Base-by-base conservation (phyloP, 2,329 filamentous ascomycete species). In the Dothideomycetes sp. region DNA sequence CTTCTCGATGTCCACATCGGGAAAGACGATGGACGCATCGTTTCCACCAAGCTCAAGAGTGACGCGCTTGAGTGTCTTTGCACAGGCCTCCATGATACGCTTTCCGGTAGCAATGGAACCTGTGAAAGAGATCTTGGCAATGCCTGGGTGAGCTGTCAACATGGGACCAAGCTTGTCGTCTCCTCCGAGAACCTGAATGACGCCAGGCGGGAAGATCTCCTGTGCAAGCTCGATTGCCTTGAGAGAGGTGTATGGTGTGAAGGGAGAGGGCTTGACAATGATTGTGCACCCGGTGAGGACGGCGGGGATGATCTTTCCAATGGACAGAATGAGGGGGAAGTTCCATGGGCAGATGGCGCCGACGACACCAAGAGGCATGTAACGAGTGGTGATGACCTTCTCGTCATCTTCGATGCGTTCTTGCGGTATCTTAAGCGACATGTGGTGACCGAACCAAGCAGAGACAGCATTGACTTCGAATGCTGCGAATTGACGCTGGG, bases 61-160 rank as follows among this genome's bases (percentile, higher is more conserved):
- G 15, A 76, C 65, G 31, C 74, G 63, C 64, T 79, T 80, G 18
- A 81, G 57, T 0, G 73, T 75, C 52, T 68, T 66, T 17, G 70
- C 62, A 38, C 66, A 68, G n/a, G 64, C 68, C 40, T 66, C 66
- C 65, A 77, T 70, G 39, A 81, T 70, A 54, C 68, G 69, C 62
- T 78, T 79, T 8, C 77, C 77, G 0, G 73, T 78, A 0, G 64
- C 62, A 5, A 65, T 73, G 9, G 72, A 77, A 3, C 77, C 76
- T 0, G 77, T 81, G 57, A 81, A 81, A 47, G 64, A 68, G 52
- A 81, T 71, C 63, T 78, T 81, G 41, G 70, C 65, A 40, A 80
- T 68, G 15, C 65, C 71, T 0, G 73, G 72, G 49, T 81, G 76
- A n/a, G 53, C 55, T 0, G 73, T 77, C 37, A 81, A 54, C 65